Conservation (phyloP, 2,329 filamentous ascomycete genomes). For the Neonectria faginata region DNA sequence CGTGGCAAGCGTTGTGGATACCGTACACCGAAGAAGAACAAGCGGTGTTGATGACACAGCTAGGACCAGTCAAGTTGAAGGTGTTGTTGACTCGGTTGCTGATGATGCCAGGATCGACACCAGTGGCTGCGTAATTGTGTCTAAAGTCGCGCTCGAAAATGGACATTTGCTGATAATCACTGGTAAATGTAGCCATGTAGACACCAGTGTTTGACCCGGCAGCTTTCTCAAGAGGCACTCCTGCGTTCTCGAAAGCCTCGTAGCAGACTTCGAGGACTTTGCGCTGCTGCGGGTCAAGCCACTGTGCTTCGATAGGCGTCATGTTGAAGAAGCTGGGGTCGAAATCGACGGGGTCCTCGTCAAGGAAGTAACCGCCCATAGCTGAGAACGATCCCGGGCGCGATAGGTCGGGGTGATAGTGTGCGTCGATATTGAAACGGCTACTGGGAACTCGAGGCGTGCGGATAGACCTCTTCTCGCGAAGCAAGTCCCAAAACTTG, state of each 20-base stretch:
- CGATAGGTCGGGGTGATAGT: background rate
- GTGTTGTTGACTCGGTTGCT: background rate
- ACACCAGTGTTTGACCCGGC: background rate
- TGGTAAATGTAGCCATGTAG: background rate
- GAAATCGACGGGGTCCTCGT: background rate
- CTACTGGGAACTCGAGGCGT: background rate
- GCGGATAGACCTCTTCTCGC: no score
- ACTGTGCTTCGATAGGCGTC: background rate
- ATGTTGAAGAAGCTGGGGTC: background rate
- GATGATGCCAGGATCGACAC: background rate
- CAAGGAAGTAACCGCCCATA: background rate
- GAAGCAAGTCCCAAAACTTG: background rate
- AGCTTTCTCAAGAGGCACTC: background rate
- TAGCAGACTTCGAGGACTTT: background rate
- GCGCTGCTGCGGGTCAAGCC: conserved; percentile 1
- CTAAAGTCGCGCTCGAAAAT: background rate
- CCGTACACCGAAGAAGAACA: background rate
- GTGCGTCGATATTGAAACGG: background rate
- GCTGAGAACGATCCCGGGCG: no score
- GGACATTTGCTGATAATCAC: background rate
- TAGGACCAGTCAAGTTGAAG: background rate
- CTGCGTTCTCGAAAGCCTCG: background rate
- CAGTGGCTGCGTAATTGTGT: background rate
- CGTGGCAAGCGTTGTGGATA: background rate
- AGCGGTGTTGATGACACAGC: background rate